Evolutionary conservation across 495 filamentous ascomycete species (phyloP).

Genomic region (Annulohypoxylon bovei): DNA sequence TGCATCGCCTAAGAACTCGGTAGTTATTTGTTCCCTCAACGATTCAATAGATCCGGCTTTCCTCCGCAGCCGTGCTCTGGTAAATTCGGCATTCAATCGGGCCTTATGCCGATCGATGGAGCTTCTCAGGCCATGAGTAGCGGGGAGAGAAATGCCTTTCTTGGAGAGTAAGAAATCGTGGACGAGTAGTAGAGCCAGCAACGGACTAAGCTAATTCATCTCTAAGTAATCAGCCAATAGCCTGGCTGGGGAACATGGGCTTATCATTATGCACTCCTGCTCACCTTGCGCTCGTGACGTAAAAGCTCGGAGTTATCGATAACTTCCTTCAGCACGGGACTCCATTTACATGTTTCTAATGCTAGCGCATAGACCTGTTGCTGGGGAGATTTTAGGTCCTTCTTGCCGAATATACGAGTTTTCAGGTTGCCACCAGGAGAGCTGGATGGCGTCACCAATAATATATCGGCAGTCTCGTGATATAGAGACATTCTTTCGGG

Average conservation of each 20-base stretch:
- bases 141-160: conserved; percentile 78
- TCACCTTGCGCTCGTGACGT: conserved; percentile 82
- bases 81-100: conserved; percentile 82
- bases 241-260: background rate
- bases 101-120: conserved; percentile 84
- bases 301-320: conserved; percentile 79
- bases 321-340: conserved; percentile 81
- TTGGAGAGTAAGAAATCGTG: conserved; percentile 89
- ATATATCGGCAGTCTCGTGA: conserved; percentile 81
- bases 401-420: conserved; percentile 77
- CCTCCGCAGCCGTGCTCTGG: conserved; percentile 75
- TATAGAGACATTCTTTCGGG: conserved; percentile 83
- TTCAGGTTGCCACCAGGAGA: conserved; percentile 77
- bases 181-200: conserved; percentile 80
- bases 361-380: conserved; percentile 87
- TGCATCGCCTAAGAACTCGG: conserved; percentile 44
- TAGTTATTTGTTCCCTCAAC: conserved; percentile 67
- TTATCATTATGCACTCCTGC: conserved; percentile 10
- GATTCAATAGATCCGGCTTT: conserved; percentile 71
- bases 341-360: conserved; percentile 90
- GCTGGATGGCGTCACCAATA: conserved; percentile 66
- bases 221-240: conserved; percentile 23
- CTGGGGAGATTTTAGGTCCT: conserved; percentile 75
- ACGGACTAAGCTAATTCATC: conserved; percentile 75
- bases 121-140: conserved; percentile 76